Base-by-base conservation (phyloP, 148 eudicot species). In the Rhododendron vialii region DNA sequence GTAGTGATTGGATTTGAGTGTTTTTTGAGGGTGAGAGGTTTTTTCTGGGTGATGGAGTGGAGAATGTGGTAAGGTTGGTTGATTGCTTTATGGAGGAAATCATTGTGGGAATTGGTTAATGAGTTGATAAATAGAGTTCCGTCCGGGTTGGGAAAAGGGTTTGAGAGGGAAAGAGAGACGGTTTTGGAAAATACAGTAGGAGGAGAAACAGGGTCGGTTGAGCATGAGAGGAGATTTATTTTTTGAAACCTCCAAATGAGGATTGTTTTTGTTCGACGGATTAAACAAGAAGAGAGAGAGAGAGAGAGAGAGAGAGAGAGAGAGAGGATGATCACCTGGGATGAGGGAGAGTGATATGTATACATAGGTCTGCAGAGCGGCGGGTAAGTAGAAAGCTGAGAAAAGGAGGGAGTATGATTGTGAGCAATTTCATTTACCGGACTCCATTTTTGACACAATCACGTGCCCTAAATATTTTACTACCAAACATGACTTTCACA, bases 21-120 rank as follows among this genome's bases (percentile, higher is more conserved):
- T 35, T 71, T 69, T 6, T 53, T 13, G 15, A 18, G 24, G 51
- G 33, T 35, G 73, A 69, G 7, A 5, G 10, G 20, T 80, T 69
- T 81, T 53, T 53, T 0, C 69, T 71, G 53, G 84, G 73, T 53
- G 26, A 18, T 7, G 41, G 38, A 81, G 43, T 38, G 15, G 88
- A 36, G 53, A 13, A 28, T 51, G 65, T 24, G 45, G 74, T 22
- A 24, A 63, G 14, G 20, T 3, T 38, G 55, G 84, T 41, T 43
- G 85, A 41, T 59, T 82, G 82, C 59, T 82, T 86, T 3, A 82
- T 79, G 22, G 82, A 82, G 61, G 63, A 86, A 51, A 74, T 82
- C 88, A 82, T 86, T 7, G 12, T 69, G 20, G 20, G 26, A n/a
- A 26, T 67, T 65, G 41, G 20, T 53, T 4, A 47, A 18, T n/a